Evolutionary conservation across 805 yeast genomes (phyloP).

Genomic region (Candida palmyrensis): DNA sequence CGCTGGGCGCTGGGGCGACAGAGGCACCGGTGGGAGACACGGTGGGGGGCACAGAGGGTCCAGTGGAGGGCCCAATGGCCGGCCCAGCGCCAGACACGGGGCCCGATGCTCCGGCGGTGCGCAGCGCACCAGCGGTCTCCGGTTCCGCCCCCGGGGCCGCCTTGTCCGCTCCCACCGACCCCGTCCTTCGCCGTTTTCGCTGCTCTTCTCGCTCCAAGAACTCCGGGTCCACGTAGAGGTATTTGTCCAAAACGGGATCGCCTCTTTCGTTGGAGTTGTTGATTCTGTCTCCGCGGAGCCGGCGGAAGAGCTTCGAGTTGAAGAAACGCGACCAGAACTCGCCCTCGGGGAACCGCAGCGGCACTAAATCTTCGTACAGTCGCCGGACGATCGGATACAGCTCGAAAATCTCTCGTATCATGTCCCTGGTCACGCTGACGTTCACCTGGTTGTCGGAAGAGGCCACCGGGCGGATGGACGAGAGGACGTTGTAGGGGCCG

Average conservation of each 20-base stretch:
- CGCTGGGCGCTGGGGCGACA: background rate
- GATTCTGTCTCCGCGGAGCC: constrained; percentile 83
- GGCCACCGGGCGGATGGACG: constrained; percentile 92
- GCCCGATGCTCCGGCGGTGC: background rate
- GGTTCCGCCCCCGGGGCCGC: background rate
- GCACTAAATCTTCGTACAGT: constrained; percentile 90
- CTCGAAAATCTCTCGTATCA: constrained; percentile 81
- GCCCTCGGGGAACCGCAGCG: constrained; percentile 72
- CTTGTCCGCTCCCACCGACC: constrained; percentile 8
- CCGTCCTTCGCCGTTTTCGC: constrained; percentile 31
- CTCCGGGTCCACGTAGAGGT: constrained; percentile 66
- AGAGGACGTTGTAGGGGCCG: constrained; percentile 91
- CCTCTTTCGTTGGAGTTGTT: constrained; percentile 67
- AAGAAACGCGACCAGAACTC: constrained; percentile 97
- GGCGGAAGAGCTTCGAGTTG: constrained; percentile 80
- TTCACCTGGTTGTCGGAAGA: constrained; percentile 90
- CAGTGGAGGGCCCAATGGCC: background rate
- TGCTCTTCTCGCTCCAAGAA: constrained; percentile 33
- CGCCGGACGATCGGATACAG: constrained; percentile 88
- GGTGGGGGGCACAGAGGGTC: background rate
- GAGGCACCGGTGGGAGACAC: background rate
- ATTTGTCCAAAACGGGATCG: constrained; percentile 80
- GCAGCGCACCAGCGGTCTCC: background rate
- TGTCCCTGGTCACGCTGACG: constrained; percentile 87
- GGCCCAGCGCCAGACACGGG: constrained; percentile 1